phyloP scores from a whole-genome alignment of 2,329 filamentous ascomycete species.

The Fusarium sp. region DNA sequence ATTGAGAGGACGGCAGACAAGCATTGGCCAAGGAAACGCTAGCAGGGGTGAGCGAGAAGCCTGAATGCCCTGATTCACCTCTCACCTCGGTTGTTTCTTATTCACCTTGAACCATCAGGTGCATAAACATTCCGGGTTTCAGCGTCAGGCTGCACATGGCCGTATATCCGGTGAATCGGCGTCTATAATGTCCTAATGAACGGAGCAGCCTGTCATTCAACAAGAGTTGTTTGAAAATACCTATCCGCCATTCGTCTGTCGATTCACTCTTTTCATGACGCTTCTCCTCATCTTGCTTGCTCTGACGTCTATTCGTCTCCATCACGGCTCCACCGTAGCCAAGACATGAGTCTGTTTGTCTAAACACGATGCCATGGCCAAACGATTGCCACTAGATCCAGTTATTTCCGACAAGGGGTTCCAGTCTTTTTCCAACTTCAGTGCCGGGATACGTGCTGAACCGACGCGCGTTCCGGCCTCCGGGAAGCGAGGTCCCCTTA shows the following conservation, averaged over 20 bases:
- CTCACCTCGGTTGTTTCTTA: not conserved
- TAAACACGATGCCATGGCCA: not conserved
- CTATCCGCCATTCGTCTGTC: not conserved
- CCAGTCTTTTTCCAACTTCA: slow-evolving; percentile 17
- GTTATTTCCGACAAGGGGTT: slow-evolving; percentile 36
- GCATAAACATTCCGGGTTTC: not conserved
- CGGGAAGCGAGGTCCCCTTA: not conserved
- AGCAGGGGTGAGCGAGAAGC: not conserved
- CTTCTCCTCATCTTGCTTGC: slow-evolving; percentile 12
- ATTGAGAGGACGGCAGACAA: not conserved
- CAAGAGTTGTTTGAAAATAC: too few species aligned
- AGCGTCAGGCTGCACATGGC: not conserved
- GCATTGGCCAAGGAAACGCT: slow-evolving; percentile 14
- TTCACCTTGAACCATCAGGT: not conserved
- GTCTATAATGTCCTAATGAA: too few species aligned
- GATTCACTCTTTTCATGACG: not conserved
- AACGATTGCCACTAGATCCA: slow-evolving; percentile 27
- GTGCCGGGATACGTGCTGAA: slow-evolving; percentile 17
- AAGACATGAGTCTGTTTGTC: slow-evolving; percentile 1
- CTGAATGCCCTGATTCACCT: not conserved
- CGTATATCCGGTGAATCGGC: too few species aligned
- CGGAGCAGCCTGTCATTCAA: too few species aligned
- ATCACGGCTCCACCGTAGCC: slow-evolving; percentile 1
- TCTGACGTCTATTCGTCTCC: slow-evolving; percentile 10
- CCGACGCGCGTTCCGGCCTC: slow-evolving; percentile 32